Evolutionary conservation across 306 rosid genomes (phyloP), one percentile per base, ranked within the genome.

Genomic region (Ceratonia siliqua): DNA sequence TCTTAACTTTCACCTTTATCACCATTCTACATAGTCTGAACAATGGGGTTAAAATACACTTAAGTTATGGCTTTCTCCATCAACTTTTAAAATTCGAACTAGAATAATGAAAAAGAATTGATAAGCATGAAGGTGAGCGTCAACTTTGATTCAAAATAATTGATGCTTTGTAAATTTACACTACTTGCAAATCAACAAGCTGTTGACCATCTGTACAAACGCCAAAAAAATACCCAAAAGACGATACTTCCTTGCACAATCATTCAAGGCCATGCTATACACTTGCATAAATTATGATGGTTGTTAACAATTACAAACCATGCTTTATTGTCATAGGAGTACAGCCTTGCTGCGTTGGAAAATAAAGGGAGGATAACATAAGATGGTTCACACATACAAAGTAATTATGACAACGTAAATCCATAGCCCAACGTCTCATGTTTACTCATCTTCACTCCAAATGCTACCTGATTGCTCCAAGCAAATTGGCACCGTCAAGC

Each of bases 401-500:
- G 79, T 49, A 50, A 79, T 18, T 49, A 69, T 64, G 54, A 69
- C 27, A 75, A 36, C 50, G 25, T 68, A 25, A 52, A 78, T 63
- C 39, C 66, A 71, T 45, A 20, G 62, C 17, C 27, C 62, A 69
- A 65, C 70, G 46, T 56, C 27, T 36, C 12, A 72, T 0, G 36
- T 66, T 56, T 22, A 33, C 17, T 42, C 42, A 32, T 15, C 30
- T 20, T 28, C 79, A 7, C 48, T 50, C 38, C 58, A 80, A 52
- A 58, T 41, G 62, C 86, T 76, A 87, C 78, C 97, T 89, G 72
- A 85, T 94, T 63, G 90, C 90, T 74, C 96, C 98, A 1, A 79
- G 88, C 81, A 91, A 84, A 86, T 94, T 94, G 62, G 98, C 98
- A 82, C 98, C 98, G 67, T 88, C 92, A 68, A 94, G 94, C 79